Percentiles rank a stretch among this genome's conserved stretches.
phyloP scores from a whole-genome alignment of 306 rosid genomes.

The Delonix regia region DNA sequence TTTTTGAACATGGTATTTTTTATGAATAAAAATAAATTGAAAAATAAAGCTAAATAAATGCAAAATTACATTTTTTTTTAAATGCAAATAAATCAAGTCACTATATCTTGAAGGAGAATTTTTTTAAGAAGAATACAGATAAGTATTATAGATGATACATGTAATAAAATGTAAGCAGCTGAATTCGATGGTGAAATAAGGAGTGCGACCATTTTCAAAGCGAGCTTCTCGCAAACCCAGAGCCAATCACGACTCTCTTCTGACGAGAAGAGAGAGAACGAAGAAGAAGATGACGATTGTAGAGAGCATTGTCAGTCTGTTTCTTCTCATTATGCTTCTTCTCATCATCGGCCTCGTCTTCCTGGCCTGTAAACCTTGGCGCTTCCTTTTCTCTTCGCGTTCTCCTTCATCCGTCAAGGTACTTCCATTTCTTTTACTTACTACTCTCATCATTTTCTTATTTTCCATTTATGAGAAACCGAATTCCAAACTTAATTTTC shows the following conservation, averaged over 20 bases:
- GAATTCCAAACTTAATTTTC: neutral
- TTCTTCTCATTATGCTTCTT: constrained; percentile 63
- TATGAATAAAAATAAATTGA: no score
- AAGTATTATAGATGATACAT: neutral
- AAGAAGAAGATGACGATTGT: constrained; percentile 58
- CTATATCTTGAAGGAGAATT: no score
- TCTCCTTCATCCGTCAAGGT: constrained; percentile 60
- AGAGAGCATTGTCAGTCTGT: constrained; percentile 51
- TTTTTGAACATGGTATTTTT: no score
- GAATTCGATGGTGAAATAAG: neutral
- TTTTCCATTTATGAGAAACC: neutral
- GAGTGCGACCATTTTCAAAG: constrained; percentile 65
- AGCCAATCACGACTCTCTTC: constrained; percentile 32
- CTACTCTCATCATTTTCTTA: neutral
- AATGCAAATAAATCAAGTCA: no score
- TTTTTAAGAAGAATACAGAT: no score
- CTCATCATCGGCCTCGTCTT: constrained; percentile 54
- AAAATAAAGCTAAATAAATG: no score
- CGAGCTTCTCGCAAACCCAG: constrained; percentile 61
- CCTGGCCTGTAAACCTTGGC: constrained; percentile 77
- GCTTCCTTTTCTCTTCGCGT: constrained; percentile 51
- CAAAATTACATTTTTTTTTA: no score
- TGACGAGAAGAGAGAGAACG: constrained; percentile 44
- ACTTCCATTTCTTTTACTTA: neutral
- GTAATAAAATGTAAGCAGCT: neutral